Evolutionary conservation across 192 early-diverging fungal species (phyloP).

Genomic region (Umbelopsis sp.): DNA sequence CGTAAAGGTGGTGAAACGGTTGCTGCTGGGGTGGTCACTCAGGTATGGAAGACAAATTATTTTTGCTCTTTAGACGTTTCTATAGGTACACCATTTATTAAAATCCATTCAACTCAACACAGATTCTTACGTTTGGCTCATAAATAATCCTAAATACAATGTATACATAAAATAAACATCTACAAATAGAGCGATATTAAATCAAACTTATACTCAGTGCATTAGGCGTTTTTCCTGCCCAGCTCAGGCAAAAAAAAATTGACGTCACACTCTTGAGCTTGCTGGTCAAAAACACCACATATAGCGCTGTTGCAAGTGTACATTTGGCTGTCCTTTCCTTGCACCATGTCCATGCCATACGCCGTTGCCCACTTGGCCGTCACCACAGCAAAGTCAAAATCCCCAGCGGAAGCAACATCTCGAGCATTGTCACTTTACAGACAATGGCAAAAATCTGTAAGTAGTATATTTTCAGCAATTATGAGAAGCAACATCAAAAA

Average conservation of each 20-base stretch:
- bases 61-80: no score
- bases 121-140: conserved; percentile 27
- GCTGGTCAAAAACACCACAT: not conserved
- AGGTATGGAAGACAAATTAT: conserved; percentile 27
- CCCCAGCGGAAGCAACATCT: conserved; percentile 61
- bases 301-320: not conserved
- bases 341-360: conserved; percentile 25
- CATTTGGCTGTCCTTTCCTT: not conserved
- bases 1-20: conserved; percentile 84
- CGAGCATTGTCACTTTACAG: conserved; percentile 71
- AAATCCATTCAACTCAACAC: not conserved
- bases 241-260: not conserved
- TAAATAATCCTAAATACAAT: not conserved
- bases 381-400: conserved; percentile 56
- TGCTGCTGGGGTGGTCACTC: conserved; percentile 82
- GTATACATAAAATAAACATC: conserved; percentile 1
- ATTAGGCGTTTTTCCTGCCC: no score
- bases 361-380: conserved; percentile 50
- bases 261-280: conserved; percentile 4
- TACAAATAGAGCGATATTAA: no score
- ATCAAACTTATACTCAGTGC: no score
- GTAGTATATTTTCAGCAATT: conserved; percentile 3
- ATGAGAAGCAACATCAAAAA: not conserved
- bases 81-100: not conserved
- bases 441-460: conserved; percentile 67